Base-by-base conservation (phyloP, 2,329 filamentous ascomycete species). In the Aureobasidium sp. region DNA sequence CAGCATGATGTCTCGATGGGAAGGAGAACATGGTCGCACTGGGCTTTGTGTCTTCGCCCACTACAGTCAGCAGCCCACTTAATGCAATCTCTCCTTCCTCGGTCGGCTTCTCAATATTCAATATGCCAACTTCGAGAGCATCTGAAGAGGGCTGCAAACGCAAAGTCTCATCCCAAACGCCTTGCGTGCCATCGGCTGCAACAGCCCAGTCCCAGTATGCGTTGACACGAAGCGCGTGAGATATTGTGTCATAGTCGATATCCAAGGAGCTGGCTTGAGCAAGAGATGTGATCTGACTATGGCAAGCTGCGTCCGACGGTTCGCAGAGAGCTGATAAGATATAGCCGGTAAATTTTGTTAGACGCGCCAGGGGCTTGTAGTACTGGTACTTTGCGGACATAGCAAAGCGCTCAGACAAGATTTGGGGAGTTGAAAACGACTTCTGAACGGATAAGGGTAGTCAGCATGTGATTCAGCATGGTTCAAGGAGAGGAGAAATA, bases 21-120 rank as follows among this genome's bases (percentile, higher is more conserved):
- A 96, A 94, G 47, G 89, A 85, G 77, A 97, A 97, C 49, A 93
- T 78, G 0, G 90, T 89, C 1, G 89, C 82, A 42, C 88, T 81
- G 12, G 90, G 85, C 66, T 85, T 84, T 42, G 80, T 79, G 68
- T 91, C 84, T 68, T 92, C 83, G 24, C 90, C 90, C 0, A 97
- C 76, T 2, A 95, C 88, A 0, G 86, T 87, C 57, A 97, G 77
- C 60, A 91, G 82, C 2, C 93, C 93, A 5, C 87, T 86, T 42
- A 96, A 80, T 40, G 87, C 88, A 14, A 96, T 75, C 66, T 96
- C 90, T 71, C 92, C 84, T 0, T 83, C 77, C 63, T 90, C 85
- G 15, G 83, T 78, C 15, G 86, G 81, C 4, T 78, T 76, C 66
- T 91, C 86, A 12, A 82, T 78, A 6, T 84, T 84, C 62, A 97